Base-by-base conservation (phyloP, 257 asterid genomes). In the Penstemon davidsonii region DNA sequence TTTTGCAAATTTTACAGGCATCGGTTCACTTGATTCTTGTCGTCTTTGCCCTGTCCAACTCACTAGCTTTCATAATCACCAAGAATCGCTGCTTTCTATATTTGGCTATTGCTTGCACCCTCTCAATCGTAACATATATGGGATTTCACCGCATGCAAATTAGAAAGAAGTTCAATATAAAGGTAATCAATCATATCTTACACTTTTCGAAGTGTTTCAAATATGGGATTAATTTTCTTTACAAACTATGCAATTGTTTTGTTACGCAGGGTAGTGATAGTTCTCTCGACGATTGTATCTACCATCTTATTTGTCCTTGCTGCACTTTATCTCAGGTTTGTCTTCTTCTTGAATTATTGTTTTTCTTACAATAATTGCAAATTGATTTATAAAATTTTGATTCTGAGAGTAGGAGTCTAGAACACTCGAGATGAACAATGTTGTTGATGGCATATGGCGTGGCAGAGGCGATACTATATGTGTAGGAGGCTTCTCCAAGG, bases 1-100 rank as follows among this genome's bases (percentile, higher is more conserved):
- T n/a, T n/a, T n/a, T n/a, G n/a, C n/a, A n/a, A n/a, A n/a, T 77
- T 70, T 38, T 80, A 86, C 99, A 90, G 99, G 97, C 92, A 59
- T 82, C 74, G 19, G 46, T 84, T 69, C 78, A 83, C 76, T 56
- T 82, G 55, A 60, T 81, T 68, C 89, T 88, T 66, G 69, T 67
- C 55, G 45, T 79, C 52, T 45, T 86, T 66, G 81, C 88, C 51
- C 78, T 88, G 58, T 70, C 70, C 76, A 86, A 78, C 78, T 65
- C 87, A 70, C 51, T 83, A 25, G 94, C 88, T 25, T 90, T 84
- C 75, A 18, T 80, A n/a, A 70, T 84, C 71, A 88, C 96, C 19
- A 69, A 81, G 62, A 78, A 70, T 53, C 81, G 47, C 74, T 76
- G 81, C 77, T 91, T 82, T 81, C 64, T 94, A 7, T 94, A 90